Evolutionary conservation across 768 basidiomycete genomes (phyloP), one percentile per base, ranked within the genome.

Genomic region (Phaeotremella skinneri): DNA sequence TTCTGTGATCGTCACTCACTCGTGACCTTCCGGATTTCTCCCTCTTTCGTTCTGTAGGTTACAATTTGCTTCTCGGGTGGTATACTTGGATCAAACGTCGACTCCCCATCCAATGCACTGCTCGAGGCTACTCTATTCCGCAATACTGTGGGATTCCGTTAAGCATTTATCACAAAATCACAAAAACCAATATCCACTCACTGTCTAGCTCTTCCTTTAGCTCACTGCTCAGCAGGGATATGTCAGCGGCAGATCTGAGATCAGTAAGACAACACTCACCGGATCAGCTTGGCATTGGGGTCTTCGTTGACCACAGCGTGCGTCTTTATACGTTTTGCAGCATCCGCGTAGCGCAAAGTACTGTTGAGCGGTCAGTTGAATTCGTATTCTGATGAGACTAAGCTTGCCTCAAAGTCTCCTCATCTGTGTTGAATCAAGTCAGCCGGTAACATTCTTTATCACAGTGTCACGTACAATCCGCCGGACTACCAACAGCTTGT

Each of bases 271-370:
- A 7, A 17, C 21, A 60, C 66, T 3, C 45, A 64, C 67, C 93
- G 87, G 57, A 99, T 93, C 57, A 99, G 87, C 81, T 91, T 97
- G 73, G 94, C 94, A 70, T 97, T 99, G 30, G 96, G 96, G 83
- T 99, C 96, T 80, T 99, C 96, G 79, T 99, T 99, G 65, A 99
- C 90, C 58, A 98, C 85, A 16, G 96, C 94, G 81, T 97, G 94
- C 79, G 97, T 99, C 86, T 93, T 97, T 80, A 99, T 99, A 86
- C 94, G 94, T 87, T 99, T 99, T 31, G 94, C 93, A 58, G 81
- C 91, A 82, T 96, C 92, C 67, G 96, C 96, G 78, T 99, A 98
- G 4, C 96, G 88, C 58, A 99, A 81, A 1, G 94, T 98, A 78
- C 91, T 69, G 31, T 52, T 47, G 25, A 31, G 29, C 5, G 49